Evolutionary conservation across 352 stramenopile genomes (phyloP), one percentile per base, ranked within the genome.

Genomic region (Phytopythium aichiense): DNA sequence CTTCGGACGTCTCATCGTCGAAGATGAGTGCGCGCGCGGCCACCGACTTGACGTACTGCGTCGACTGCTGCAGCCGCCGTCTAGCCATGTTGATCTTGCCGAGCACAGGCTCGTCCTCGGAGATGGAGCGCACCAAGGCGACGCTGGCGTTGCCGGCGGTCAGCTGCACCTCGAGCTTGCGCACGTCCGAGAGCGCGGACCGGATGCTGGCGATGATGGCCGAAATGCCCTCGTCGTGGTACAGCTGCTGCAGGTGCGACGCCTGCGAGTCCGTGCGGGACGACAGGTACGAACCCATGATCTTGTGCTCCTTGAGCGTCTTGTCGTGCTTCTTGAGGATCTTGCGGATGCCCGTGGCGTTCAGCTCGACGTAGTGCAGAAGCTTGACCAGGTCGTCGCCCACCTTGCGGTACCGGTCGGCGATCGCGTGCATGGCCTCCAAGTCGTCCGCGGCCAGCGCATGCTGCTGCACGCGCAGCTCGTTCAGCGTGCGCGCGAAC

Each of bases 291-390:
- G 85, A 86, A 60, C 82, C 84, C 76, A 91, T 93, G 65, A 94
- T 94, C 71, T 92, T 94, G 71, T 78, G 70, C 60, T 84, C 77
- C 53, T 92, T 91, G 60, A 92, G 73, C 20, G 84, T 82, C 65
- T 94, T 94, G 74, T 93, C 84, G 65, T 93, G 87, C 67, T 96
- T 96, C 63, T 96, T 96, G 50, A 93, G 79, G 68, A 96, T 96
- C 69, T 96, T 96, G 55, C 87, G 84, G 58, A 96, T 87, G 23
- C 85, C 86, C 33, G 84, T 94, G 20, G 85, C 82, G 64, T 96
- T 96, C 35, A 96, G 77, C 68, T 94, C 84, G 13, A 96, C 80
- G 56, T 91, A 96, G 56, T 93, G 73, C 59, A 96, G 78, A 56
- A 96, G 50, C 45, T 91, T 76, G 49, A 94, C 81, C 12, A 96